Percentiles rank a stretch among this genome's conserved stretches.
phyloP scores from a whole-genome alignment of 345 rosid genomes.

The Microcos paniculata region DNA sequence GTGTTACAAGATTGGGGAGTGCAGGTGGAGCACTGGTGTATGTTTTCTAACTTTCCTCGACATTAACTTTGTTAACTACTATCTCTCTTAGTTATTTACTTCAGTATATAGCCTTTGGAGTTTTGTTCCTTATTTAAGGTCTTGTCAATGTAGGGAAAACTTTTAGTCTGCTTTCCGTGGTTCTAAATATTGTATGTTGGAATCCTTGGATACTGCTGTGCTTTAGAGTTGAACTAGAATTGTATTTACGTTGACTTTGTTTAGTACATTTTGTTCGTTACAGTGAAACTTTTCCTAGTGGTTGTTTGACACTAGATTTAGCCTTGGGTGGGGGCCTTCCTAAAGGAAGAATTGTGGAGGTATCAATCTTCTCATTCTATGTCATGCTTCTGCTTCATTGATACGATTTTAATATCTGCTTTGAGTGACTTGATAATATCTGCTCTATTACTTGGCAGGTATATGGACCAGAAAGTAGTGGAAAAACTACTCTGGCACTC shows the following conservation, averaged over 20 bases:
- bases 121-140: not conserved
- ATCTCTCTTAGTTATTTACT: not conserved
- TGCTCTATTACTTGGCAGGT: constrained; percentile 43
- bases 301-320: constrained; percentile 86
- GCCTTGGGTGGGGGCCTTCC: constrained; percentile 98
- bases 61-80: not conserved
- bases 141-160: not conserved
- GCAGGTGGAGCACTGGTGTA: constrained; percentile 95
- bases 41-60: constrained; percentile 29
- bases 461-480: constrained; percentile 96
- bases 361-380: constrained; percentile 19
- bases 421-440: not conserved
- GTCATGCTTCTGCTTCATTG: not conserved
- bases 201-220: not conserved
- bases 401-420: not conserved
- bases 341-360: constrained; percentile 95
- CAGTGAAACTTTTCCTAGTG: constrained; percentile 95
- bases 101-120: not conserved
- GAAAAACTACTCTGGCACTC: constrained; percentile 94
- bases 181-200: not conserved
- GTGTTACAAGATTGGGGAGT: constrained; percentile 93
- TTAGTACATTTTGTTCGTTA: constrained; percentile 21
- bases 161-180: not conserved
- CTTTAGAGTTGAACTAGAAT: not conserved
- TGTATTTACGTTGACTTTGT: not conserved